Evolutionary conservation across 1,284 basidiomycete genomes (phyloP).

Genomic region (Sporisorium graminicola): DNA sequence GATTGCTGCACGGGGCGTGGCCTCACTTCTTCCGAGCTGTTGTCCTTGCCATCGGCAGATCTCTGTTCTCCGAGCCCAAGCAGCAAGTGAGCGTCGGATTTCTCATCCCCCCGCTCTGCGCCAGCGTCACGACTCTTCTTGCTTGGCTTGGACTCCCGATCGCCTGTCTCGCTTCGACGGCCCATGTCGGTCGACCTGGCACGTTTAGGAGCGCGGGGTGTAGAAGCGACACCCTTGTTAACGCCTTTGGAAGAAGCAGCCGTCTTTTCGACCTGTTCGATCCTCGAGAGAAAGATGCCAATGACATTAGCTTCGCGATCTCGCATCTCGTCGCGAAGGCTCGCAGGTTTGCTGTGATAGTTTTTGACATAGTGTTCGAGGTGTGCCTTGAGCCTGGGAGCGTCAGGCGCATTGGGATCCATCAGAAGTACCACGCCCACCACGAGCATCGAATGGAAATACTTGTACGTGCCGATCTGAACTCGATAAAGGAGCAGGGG

Average conservation of each 20-base stretch:
- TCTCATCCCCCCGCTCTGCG: slow-evolving; percentile 23
- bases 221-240: neutral
- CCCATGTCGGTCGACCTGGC: slow-evolving; percentile 29
- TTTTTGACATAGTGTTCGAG: slow-evolving; percentile 46
- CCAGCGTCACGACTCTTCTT: slow-evolving; percentile 27
- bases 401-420: slow-evolving; percentile 50
- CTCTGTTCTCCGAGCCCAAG: slow-evolving; percentile 29
- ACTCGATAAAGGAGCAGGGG: slow-evolving; percentile 42
- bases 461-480: slow-evolving; percentile 60
- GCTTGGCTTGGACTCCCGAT: slow-evolving; percentile 14
- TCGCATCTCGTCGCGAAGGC: slow-evolving; percentile 56
- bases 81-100: slow-evolving; percentile 41
- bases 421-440: slow-evolving; percentile 59
- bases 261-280: slow-evolving; percentile 48
- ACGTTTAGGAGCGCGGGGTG: slow-evolving; percentile 18
- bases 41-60: slow-evolving; percentile 2
- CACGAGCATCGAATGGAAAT: slow-evolving; percentile 61
- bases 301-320: slow-evolving; percentile 58
- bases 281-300: slow-evolving; percentile 48
- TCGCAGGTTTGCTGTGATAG: slow-evolving; percentile 17
- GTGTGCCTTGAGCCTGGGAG: slow-evolving; percentile 48
- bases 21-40: neutral
- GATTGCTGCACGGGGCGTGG: slow-evolving; percentile 1
- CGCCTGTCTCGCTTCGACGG: slow-evolving; percentile 9
- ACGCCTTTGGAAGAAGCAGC: slow-evolving; percentile 5